These are phyloP conservation scores for Ceriops zippeliana DNA, from an alignment of 345 rosid genomes.

Conservation along the genomic window DNA sequence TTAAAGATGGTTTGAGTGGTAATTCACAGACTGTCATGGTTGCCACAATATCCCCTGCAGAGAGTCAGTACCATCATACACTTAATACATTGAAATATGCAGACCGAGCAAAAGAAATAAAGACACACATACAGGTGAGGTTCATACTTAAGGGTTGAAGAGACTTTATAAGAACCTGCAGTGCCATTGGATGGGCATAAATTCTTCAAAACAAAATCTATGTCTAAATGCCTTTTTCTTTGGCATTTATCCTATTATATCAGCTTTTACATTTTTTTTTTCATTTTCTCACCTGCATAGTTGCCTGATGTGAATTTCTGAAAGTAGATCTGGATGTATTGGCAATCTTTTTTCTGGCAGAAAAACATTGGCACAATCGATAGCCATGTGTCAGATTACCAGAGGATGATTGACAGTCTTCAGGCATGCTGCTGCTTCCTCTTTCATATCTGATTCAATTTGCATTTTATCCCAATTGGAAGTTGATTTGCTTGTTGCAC, in stretches of 20 bases:
- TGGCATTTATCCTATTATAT: neutral
- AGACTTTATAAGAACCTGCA: neutral
- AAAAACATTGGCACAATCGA: slow-evolving; percentile 91
- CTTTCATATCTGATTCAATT: slow-evolving; percentile 3
- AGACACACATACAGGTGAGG: slow-evolving; percentile 78
- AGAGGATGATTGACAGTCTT: slow-evolving; percentile 93
- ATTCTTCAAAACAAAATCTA: neutral
- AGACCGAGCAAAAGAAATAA: slow-evolving; percentile 95
- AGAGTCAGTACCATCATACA: slow-evolving; percentile 65
- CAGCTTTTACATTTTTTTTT: neutral
- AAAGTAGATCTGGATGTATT: neutral
- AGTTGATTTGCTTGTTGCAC: slow-evolving; percentile 16
- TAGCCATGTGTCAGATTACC: slow-evolving; percentile 89
- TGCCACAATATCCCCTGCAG: slow-evolving; percentile 72
- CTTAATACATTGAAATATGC: slow-evolving; percentile 95
- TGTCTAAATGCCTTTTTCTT: neutral
- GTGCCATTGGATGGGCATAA: neutral
- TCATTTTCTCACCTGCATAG: neutral
- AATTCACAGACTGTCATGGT: slow-evolving; percentile 97
- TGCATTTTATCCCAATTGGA: neutral
- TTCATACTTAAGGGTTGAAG: neutral
- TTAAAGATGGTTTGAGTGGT: slow-evolving; percentile 98
- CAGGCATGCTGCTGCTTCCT: slow-evolving; percentile 46
- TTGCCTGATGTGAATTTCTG: neutral
- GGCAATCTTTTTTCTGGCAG: slow-evolving; percentile 24